Conservation (phyloP, 257 asterid species). For the Fraxinus quadrangulata region DNA sequence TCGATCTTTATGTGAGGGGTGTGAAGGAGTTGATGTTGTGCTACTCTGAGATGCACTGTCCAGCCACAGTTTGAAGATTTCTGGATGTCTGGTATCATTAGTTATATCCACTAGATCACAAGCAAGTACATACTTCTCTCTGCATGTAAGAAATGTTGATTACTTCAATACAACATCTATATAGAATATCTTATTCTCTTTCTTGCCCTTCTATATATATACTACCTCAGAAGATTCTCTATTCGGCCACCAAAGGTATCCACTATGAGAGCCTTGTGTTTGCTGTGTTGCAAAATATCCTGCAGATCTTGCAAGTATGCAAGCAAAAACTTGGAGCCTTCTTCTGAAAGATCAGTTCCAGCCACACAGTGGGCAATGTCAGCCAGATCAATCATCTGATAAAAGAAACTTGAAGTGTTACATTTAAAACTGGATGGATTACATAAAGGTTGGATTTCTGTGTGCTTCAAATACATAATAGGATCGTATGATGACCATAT, state of each 20-base stretch:
- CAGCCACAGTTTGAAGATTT: constrained; percentile 54
- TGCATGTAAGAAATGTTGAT: constrained; percentile 47
- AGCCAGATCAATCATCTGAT: constrained; percentile 81
- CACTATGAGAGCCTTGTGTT: constrained; percentile 76
- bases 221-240: constrained; percentile 84
- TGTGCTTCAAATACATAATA: constrained; percentile 7
- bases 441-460: background rate
- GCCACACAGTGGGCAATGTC: constrained; percentile 89
- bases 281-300: constrained; percentile 72
- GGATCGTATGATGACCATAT: constrained; percentile 15
- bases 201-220: constrained; percentile 24
- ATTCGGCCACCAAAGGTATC: constrained; percentile 90
- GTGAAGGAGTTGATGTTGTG: constrained; percentile 77
- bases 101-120: constrained; percentile 64
- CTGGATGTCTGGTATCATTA: constrained; percentile 56
- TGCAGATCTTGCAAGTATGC: constrained; percentile 84
- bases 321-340: constrained; percentile 77
- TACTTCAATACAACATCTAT: constrained; percentile 25
- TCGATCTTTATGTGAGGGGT: constrained; percentile 70
- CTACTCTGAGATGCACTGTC: constrained; percentile 78
- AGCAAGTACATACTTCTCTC: constrained; percentile 85
- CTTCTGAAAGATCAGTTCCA: constrained; percentile 63
- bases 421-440: constrained; percentile 3
- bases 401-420: constrained; percentile 31
- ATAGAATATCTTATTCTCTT: constrained; percentile 14